These are phyloP conservation scores for Penicillium steckii DNA, from an alignment of 495 filamentous ascomycete species.

Conservation along the genomic window DNA sequence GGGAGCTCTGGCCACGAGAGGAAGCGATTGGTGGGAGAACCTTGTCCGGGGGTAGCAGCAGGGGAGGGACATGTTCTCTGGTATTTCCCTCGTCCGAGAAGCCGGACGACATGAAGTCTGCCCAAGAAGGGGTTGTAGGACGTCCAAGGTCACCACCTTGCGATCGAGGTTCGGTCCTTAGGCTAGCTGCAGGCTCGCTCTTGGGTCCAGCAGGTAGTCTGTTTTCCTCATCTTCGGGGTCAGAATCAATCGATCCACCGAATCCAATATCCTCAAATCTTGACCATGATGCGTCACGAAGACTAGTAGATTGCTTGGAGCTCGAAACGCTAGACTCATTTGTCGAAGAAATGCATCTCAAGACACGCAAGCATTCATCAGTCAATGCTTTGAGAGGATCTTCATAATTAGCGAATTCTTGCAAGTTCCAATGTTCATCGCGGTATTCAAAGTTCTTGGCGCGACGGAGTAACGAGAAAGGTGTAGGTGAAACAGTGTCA, in stretches of 20 bases:
- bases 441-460: constrained; percentile 95
- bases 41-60: constrained; percentile 88
- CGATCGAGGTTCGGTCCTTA: constrained; percentile 64
- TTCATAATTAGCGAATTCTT: constrained; percentile 81
- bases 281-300: constrained; percentile 90
- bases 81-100: constrained; percentile 72
- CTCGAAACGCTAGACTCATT: constrained; percentile 77
- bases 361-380: constrained; percentile 87
- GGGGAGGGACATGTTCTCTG: constrained; percentile 48
- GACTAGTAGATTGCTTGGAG: constrained; percentile 64
- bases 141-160: constrained; percentile 62
- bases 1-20: constrained; percentile 75
- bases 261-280: constrained; percentile 96
- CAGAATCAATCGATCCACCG: constrained; percentile 67
- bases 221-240: constrained; percentile 59
- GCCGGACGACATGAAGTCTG: constrained; percentile 91
- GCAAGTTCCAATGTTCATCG: constrained; percentile 78
- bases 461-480: constrained; percentile 84
- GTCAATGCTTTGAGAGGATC: constrained; percentile 87
- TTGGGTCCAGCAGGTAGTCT: constrained; percentile 33
- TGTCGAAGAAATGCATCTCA: constrained; percentile 81
- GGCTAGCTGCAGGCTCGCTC: constrained; percentile 23
- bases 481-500: constrained; percentile 90
- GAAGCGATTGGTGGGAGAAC: constrained; percentile 76
- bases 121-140: constrained; percentile 96